phyloP scores from a whole-genome alignment of 345 rosid species.

The Syzygium grande region DNA sequence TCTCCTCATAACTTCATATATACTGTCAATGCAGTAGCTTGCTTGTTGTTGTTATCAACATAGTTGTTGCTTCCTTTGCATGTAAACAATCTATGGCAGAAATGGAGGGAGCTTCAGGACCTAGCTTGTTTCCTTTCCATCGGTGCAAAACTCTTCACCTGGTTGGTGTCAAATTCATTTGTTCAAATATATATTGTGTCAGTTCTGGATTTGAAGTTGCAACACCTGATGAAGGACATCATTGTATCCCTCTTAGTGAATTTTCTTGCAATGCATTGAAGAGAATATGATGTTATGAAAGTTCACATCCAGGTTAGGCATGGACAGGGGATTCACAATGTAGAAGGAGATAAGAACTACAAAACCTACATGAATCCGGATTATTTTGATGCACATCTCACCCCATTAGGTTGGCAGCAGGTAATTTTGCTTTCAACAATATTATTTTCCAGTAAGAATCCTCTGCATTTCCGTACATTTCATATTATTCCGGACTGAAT shows the following conservation, averaged over 20 bases:
- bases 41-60: neutral
- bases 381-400: conserved; percentile 86
- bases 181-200: conserved; percentile 2
- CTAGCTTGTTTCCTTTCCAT: conserved; percentile 79
- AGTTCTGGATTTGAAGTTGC: conserved; percentile 29
- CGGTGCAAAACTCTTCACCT: conserved; percentile 92
- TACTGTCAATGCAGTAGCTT: neutral
- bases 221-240: conserved; percentile 27
- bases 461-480: neutral
- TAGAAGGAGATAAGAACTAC: conserved; percentile 87
- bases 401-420: conserved; percentile 93
- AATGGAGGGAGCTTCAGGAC: conserved; percentile 62
- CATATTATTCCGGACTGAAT: neutral
- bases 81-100: conserved; percentile 26
- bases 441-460: neutral
- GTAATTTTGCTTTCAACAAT: conserved; percentile 17
- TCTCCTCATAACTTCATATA: neutral
- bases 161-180: conserved; percentile 46
- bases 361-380: conserved; percentile 78
- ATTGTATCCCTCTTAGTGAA: conserved; percentile 40
- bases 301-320: conserved; percentile 86
- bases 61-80: neutral
- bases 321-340: conserved; percentile 97
- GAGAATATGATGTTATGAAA: conserved; percentile 41
- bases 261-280: conserved; percentile 27